Conservation (phyloP, 2,329 filamentous ascomycete species). For the Trichoderma atroviride region DNA sequence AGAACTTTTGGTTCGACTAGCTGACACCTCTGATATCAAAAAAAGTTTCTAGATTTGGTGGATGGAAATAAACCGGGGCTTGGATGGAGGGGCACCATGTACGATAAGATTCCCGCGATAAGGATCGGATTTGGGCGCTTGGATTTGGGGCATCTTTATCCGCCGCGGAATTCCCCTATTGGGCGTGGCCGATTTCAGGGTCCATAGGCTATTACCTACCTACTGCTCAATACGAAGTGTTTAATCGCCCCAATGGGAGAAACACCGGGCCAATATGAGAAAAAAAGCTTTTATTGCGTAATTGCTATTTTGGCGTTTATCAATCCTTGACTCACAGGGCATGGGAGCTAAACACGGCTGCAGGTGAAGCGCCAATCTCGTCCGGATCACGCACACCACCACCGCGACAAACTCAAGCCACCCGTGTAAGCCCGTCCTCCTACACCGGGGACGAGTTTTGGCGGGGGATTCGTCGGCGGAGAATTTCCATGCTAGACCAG, state of each 20-base stretch:
- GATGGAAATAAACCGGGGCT: slow-evolving; percentile 13
- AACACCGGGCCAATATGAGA: background rate
- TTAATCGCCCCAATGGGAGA: slow-evolving; percentile 21
- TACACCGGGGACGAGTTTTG: background rate
- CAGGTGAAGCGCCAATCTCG: slow-evolving; percentile 14
- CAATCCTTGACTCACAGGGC: slow-evolving; percentile 5
- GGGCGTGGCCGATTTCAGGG: slow-evolving; percentile 20
- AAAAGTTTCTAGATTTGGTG: slow-evolving; percentile 13
- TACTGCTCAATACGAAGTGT: background rate
- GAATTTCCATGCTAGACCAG: background rate
- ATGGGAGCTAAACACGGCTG: background rate
- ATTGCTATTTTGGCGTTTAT: slow-evolving; percentile 3
- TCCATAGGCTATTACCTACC: background rate
- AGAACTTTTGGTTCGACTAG: background rate
- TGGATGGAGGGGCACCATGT: slow-evolving; percentile 20
- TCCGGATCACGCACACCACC: slow-evolving; percentile 15
- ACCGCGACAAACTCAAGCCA: background rate
- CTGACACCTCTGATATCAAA: background rate
- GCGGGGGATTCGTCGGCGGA: background rate
- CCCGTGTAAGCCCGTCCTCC: slow-evolving; percentile 8
- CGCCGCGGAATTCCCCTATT: slow-evolving; percentile 25
- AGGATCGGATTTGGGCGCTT: background rate
- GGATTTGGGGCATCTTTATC: background rate
- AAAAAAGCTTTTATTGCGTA: background rate
- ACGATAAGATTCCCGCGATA: slow-evolving; percentile 19